phyloP scores from a whole-genome alignment of 2,329 filamentous ascomycete genomes.

The Fusarium haematococcum region DNA sequence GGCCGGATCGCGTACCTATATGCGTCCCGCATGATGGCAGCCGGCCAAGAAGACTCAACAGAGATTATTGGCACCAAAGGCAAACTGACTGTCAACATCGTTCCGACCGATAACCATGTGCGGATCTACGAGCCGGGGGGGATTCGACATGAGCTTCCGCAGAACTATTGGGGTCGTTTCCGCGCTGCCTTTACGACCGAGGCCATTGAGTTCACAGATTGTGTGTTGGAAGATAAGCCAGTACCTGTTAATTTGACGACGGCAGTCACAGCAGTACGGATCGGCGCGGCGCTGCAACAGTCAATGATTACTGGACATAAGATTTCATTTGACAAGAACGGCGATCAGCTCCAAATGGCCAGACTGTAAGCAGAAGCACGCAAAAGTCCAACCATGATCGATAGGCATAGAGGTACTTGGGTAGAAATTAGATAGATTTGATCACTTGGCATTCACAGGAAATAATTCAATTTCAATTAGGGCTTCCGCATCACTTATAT shows the following conservation, averaged over 20 bases:
- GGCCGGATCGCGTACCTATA: conserved; percentile 75
- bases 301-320: conserved; percentile 66
- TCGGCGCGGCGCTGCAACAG: conserved; percentile 71
- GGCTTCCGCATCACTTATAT: too few species aligned
- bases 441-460: too few species aligned
- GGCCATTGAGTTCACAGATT: conserved; percentile 71
- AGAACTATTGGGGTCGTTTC: conserved; percentile 73
- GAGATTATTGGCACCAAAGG: conserved; percentile 76
- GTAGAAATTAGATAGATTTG: neutral
- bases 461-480: too few species aligned
- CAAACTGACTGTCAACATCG: conserved; percentile 69
- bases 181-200: conserved; percentile 72
- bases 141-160: conserved; percentile 69
- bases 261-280: conserved; percentile 69
- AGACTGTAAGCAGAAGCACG: neutral
- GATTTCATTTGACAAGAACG: conserved; percentile 66
- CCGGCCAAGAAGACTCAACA: conserved; percentile 75
- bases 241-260: conserved; percentile 68
- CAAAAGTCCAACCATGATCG: neutral
- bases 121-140: conserved; percentile 62
- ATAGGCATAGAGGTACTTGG: neutral
- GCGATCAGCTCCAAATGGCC: conserved; percentile 20
- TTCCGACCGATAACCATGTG: conserved; percentile 66
- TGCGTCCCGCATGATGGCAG: conserved; percentile 74
- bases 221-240: conserved; percentile 66